phyloP scores from a whole-genome alignment of 116 monocot genomes.

The Papilionanthe hybrid region DNA sequence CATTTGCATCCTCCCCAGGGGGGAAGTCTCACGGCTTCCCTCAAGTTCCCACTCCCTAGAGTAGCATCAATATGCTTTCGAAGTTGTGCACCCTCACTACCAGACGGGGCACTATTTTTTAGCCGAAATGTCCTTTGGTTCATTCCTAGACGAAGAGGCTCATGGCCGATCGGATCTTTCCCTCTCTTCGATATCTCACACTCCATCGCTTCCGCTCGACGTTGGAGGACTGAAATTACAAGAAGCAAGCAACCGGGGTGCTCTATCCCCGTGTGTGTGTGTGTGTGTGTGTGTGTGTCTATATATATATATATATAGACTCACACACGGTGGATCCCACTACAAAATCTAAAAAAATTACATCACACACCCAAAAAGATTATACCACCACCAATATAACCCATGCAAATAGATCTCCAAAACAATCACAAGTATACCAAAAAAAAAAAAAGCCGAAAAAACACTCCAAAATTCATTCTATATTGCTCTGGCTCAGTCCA shows the following conservation, averaged over 20 bases:
- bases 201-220: background rate
- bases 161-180: slow-evolving; percentile 7
- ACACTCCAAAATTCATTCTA: no score
- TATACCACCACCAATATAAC: no score
- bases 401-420: no score
- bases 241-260: background rate
- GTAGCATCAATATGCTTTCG: slow-evolving; percentile 94
- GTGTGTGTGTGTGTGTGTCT: no score
- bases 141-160: slow-evolving; percentile 19
- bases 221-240: background rate
- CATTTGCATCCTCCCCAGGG: slow-evolving; percentile 85
- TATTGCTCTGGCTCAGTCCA: no score
- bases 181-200: background rate
- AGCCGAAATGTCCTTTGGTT: slow-evolving; percentile 92
- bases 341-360: no score
- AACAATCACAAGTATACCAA: no score
- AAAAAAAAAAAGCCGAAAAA: no score
- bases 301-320: no score
- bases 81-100: slow-evolving; percentile 97
- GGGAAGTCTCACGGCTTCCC: slow-evolving; percentile 94
- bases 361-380: no score
- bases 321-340: no score
- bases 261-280: no score
- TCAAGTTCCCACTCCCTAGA: slow-evolving; percentile 92
- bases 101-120: slow-evolving; percentile 92